phyloP scores from a whole-genome alignment of 2,329 filamentous ascomycete genomes.

The Sporothrix luriei region DNA sequence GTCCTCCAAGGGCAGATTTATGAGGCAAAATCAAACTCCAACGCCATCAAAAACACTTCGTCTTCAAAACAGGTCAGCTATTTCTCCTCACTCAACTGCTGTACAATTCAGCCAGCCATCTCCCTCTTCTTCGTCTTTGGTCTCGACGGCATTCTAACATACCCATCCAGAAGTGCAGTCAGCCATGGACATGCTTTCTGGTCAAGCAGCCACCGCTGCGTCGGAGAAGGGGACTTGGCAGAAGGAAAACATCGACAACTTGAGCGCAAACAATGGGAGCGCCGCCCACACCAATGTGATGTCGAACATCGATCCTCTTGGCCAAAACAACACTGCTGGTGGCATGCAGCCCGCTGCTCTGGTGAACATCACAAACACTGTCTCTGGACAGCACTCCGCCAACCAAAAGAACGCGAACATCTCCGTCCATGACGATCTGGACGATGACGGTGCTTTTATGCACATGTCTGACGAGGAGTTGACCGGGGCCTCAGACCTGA shows the following conservation, averaged over 20 bases:
- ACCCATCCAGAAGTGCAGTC: neutral
- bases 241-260: neutral
- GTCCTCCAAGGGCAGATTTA: neutral
- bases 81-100: neutral
- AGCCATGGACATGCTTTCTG: neutral
- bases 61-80: neutral
- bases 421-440: neutral
- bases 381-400: neutral
- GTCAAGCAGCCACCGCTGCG: neutral
- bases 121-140: neutral
- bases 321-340: neutral
- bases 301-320: neutral
- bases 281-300: neutral
- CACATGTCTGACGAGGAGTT: constrained; percentile 19
- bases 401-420: neutral
- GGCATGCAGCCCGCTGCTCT: neutral
- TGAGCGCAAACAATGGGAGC: neutral
- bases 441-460: neutral
- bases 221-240: neutral
- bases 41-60: too few species aligned
- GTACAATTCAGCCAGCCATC: neutral
- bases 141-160: neutral
- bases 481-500: neutral
- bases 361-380: neutral
- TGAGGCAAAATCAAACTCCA: too few species aligned